phyloP scores from a whole-genome alignment of 768 basidiomycete species.

The Coprinellus micaceus region DNA sequence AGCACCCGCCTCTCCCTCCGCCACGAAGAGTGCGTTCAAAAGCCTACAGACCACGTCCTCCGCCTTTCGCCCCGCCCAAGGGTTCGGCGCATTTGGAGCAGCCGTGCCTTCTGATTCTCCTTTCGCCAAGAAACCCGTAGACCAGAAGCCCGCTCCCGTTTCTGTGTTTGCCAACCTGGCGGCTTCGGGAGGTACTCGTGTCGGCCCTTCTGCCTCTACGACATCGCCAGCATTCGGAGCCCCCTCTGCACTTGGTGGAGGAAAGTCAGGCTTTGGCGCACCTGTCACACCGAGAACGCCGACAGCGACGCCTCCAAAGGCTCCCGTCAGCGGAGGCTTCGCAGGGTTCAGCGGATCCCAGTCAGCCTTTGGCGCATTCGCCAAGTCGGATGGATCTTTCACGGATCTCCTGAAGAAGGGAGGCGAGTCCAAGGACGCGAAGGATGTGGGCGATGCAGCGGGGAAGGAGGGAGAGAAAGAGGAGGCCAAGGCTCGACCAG shows the following conservation, averaged over 20 bases:
- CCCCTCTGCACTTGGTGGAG: constrained; percentile 32
- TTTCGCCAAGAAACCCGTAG: constrained; percentile 43
- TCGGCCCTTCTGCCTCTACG: constrained; percentile 19
- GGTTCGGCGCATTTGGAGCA: constrained; percentile 48
- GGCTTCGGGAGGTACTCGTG: constrained; percentile 11
- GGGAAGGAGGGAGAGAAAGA: constrained; percentile 3
- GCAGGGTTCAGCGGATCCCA: constrained; percentile 45
- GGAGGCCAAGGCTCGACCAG: not conserved
- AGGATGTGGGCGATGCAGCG: constrained; percentile 1
- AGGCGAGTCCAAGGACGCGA: constrained; percentile 19
- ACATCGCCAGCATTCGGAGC: constrained; percentile 36
- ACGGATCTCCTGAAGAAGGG: constrained; percentile 51
- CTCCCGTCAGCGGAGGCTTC: constrained; percentile 38
- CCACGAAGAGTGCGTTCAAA: constrained; percentile 26
- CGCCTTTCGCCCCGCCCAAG: constrained; percentile 36
- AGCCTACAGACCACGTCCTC: constrained; percentile 26
- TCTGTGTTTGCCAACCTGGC: constrained; percentile 34
- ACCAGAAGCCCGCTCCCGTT: constrained; percentile 27
- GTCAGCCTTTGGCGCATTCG: constrained; percentile 40
- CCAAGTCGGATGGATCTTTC: constrained; percentile 47
- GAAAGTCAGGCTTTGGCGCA: constrained; percentile 28
- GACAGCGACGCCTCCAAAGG: constrained; percentile 19
- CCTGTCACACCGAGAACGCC: constrained; percentile 19
- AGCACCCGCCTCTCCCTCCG: not conserved
- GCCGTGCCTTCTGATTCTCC: constrained; percentile 44